Evolutionary conservation across 148 eudicot genomes (phyloP), one percentile per base, ranked within the genome.

Genomic region (Vaccinium vitisidaea): DNA sequence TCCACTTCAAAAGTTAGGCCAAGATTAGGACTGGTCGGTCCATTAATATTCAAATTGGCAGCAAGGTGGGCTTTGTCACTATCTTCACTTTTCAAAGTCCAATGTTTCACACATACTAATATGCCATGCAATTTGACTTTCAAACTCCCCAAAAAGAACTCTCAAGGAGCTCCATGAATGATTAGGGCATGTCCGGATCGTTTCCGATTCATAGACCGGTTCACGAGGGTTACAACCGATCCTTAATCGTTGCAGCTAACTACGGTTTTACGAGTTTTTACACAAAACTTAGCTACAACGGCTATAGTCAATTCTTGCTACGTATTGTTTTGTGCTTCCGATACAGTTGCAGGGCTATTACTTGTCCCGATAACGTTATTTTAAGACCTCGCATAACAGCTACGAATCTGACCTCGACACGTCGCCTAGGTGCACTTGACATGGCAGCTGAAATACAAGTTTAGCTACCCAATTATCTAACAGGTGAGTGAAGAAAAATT

Each of bases 1-100:
- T 58, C 49, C 15, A 10, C 3, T 13, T 80, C 63, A 8, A 75
- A 19, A 82, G 84, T 82, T 82, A 82, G 84, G 84, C 84, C 39
- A 18, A 75, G 32, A 43, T 15, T 82, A 55, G 48, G 84, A 82
- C 58, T 48, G 84, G 75, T 81, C 39, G 73, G 74, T 46, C 53
- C 75, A 81, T 19, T 63, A 5, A 43, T 43, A 46, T 67, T 82
- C 15, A 67, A 49, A 14, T 49, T 67, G 76, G 77, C 46, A 81
- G 77, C 46, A 81, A 13, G 11, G 25, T 49, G 58, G 39, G 77
- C 59, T 55, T 27, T 59, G 84, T 67, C 77, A 69, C 25, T 16
- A 0, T 67, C 77, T 25, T 39, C 12, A 2, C 23, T 50, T 23
- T 39, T 46, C 1, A 81, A 46, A 63, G 83, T 63, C 83, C 75